Conservation (phyloP, 1,284 basidiomycete genomes). For the Cryptococcus depauperatus region DNA sequence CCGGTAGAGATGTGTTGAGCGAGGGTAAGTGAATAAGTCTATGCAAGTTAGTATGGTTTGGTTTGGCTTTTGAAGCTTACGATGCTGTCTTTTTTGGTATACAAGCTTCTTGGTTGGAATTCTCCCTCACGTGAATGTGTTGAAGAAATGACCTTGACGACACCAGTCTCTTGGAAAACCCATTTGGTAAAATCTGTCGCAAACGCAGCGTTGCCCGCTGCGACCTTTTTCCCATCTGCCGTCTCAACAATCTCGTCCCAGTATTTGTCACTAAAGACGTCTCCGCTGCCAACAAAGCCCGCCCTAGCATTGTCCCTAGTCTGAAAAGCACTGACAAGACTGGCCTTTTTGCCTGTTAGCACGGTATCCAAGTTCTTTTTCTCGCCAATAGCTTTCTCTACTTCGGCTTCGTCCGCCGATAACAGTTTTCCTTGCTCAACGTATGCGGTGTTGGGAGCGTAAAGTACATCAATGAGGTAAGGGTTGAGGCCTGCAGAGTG, state of each 20-base stretch:
- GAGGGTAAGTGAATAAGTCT: slow-evolving; percentile 64
- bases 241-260: slow-evolving; percentile 35
- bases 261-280: slow-evolving; percentile 57
- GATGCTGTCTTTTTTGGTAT: slow-evolving; percentile 80
- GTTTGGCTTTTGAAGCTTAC: slow-evolving; percentile 48
- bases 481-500: slow-evolving; percentile 72
- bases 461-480: slow-evolving; percentile 69
- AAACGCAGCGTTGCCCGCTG: slow-evolving; percentile 68
- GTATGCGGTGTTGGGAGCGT: slow-evolving; percentile 55
- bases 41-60: background rate
- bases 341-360: slow-evolving; percentile 64
- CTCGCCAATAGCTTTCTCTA: slow-evolving; percentile 55
- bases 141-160: slow-evolving; percentile 67
- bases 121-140: slow-evolving; percentile 64
- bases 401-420: slow-evolving; percentile 50
- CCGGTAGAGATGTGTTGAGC: slow-evolving; percentile 31
- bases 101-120: slow-evolving; percentile 53
- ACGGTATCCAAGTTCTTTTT: slow-evolving; percentile 57
- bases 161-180: slow-evolving; percentile 82
- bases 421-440: slow-evolving; percentile 60
- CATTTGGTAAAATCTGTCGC: slow-evolving; percentile 68
- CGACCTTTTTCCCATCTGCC: slow-evolving; percentile 35
- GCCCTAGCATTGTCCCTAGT: slow-evolving; percentile 66
- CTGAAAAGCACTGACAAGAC: slow-evolving; percentile 83
- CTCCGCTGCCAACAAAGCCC: slow-evolving; percentile 72